phyloP scores from a whole-genome alignment of 225 moss, liverwort and hornwort genomes.

The Neckera pumila region DNA sequence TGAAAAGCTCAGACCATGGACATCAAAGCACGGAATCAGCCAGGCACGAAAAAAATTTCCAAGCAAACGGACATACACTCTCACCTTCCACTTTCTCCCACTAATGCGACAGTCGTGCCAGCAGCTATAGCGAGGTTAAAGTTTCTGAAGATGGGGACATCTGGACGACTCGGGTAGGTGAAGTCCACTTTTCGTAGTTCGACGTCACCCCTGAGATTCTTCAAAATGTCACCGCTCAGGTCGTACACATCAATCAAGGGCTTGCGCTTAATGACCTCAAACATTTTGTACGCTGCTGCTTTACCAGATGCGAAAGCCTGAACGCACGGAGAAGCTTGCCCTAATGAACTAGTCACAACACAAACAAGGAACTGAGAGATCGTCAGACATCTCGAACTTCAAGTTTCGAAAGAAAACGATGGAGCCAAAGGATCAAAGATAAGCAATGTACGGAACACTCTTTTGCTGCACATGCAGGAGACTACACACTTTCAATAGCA shows the following conservation, averaged over 20 bases:
- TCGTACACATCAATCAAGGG: slow-evolving; percentile 62
- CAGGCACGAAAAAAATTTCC: not conserved
- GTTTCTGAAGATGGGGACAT: slow-evolving; percentile 66
- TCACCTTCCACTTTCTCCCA: slow-evolving; percentile 80
- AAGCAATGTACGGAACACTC: not conserved
- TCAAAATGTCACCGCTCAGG: slow-evolving; percentile 28
- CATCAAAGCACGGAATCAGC: not conserved
- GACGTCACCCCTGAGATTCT: slow-evolving; percentile 47
- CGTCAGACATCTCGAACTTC: not conserved
- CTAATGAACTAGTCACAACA: slow-evolving; percentile 43
- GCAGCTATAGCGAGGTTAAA: slow-evolving; percentile 64
- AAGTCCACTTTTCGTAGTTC: slow-evolving; percentile 76
- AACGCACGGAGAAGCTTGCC: slow-evolving; percentile 65
- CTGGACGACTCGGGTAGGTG: slow-evolving; percentile 76
- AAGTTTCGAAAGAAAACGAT: not conserved
- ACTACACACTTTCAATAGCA: not conserved
- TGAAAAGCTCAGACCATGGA: not conserved
- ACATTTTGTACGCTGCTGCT: slow-evolving; percentile 85
- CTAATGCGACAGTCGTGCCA: slow-evolving; percentile 79
- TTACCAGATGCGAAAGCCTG: slow-evolving; percentile 57
- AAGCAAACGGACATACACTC: not conserved
- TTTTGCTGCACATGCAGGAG: not conserved
- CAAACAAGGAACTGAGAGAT: not conserved
- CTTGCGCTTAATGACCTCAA: slow-evolving; percentile 68
- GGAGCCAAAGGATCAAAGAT: not conserved